Percentiles rank a stretch among this genome's conserved stretches.
These are phyloP conservation scores for Stagonosporopsis rhizophila DNA, from an alignment of 2,329 filamentous ascomycete genomes.

Conservation along the genomic window DNA sequence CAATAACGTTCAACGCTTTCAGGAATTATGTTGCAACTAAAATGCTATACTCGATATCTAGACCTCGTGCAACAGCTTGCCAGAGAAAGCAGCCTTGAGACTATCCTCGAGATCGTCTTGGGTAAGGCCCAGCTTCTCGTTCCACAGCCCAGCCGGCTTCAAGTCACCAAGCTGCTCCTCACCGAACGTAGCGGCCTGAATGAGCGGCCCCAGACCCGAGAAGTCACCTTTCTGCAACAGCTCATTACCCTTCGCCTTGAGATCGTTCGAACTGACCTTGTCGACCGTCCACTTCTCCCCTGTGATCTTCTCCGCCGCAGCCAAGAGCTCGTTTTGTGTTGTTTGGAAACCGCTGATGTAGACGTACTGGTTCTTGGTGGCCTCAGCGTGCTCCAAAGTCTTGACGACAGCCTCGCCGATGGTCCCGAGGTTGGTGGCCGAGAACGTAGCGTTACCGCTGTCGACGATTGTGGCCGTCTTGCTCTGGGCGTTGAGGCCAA, in stretches of 20 bases:
- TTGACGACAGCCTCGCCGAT: slow-evolving; percentile 62
- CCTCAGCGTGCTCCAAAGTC: slow-evolving; percentile 57
- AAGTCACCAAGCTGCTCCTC: slow-evolving; percentile 35
- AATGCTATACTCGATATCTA: not conserved
- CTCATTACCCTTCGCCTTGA: slow-evolving; percentile 39
- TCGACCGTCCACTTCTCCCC: slow-evolving; percentile 60
- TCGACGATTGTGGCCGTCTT: slow-evolving; percentile 64
- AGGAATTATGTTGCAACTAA: not conserved
- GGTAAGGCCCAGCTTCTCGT: slow-evolving; percentile 51
- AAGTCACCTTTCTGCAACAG: slow-evolving; percentile 50
- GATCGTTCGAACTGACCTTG: slow-evolving; percentile 43
- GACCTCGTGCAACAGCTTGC: slow-evolving; percentile 13
- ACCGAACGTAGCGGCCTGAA: slow-evolving; percentile 28
- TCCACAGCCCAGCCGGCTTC: slow-evolving; percentile 41
- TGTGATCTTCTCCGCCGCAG: slow-evolving; percentile 60
- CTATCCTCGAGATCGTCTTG: slow-evolving; percentile 51
- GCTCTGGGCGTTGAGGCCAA: slow-evolving; percentile 59
- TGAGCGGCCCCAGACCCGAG: slow-evolving; percentile 29
- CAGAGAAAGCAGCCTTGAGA: slow-evolving; percentile 40
- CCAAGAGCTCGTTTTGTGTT: slow-evolving; percentile 65
- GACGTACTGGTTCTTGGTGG: slow-evolving; percentile 66
- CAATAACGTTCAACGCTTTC: too few relatives aligned
- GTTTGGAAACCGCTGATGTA: slow-evolving; percentile 64
- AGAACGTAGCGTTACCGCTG: slow-evolving; percentile 61
- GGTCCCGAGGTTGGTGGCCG: slow-evolving; percentile 59